Evolutionary conservation across 805 yeast species (phyloP), one percentile per base, ranked within the genome.

Genomic region (Pachysolen tannophilus): DNA sequence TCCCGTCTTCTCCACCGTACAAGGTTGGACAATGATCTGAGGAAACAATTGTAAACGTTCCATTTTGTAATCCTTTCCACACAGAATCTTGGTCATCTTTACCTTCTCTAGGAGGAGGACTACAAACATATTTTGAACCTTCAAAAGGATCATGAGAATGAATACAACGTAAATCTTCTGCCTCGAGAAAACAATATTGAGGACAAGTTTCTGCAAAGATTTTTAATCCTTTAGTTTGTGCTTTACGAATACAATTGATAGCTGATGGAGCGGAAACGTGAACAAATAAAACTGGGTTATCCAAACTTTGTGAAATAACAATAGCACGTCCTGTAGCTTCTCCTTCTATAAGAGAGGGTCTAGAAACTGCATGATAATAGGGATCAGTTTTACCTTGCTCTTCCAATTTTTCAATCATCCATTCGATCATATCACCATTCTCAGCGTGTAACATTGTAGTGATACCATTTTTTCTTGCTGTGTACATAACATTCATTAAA

Each of bases 361-460:
- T 35, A 7, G 46, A 43, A 9, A 45, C 40, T 10, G 44, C 40
- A 36, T 45, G 48, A 26, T 43, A 45, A 19, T 35, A 43, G 7
- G 48, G 48, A 13, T 37, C 44, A 0, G 41, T 40, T 30, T 39
- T 36, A 6, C 38, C 38, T 33, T 42, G 40, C 35, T 40, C 41
- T 26, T 35, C 44, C 19, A 45, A 28, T 13, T 40, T 38, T 13
- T 43, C 49, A 20, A 40, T 45, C 38, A 43, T 42, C 38, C 42
- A 43, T 20, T 34, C 29, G 30, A 45, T 43, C 32, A 45, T 35
- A 19, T 45, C 49, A 18, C 43, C 43, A 26, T 45, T 45, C 19
- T 45, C 49, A 11, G 49, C 49, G 25, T 45, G 49, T 10, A 45
- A 33, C 49, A 45, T 43, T 4, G 43, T 35, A 19, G 49, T 45